Base-by-base conservation (phyloP, 768 basidiomycete species). In the Termitomyces heimii region DNA sequence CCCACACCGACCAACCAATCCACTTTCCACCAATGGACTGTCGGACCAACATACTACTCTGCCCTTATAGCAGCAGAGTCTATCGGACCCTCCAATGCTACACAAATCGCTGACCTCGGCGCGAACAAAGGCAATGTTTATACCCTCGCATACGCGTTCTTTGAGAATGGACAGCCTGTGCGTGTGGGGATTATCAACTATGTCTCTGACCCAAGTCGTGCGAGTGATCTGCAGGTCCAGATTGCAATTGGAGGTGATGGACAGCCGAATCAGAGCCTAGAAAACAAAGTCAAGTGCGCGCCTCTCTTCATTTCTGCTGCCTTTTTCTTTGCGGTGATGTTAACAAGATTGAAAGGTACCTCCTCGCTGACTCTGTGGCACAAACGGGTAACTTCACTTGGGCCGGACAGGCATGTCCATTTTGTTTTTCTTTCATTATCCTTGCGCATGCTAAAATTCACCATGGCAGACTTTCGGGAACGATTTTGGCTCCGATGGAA, bases 1-100 rank as follows among this genome's bases (percentile, higher is more conserved):
- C 58, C 35, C 12, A 83, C 73, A 63, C 82, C 77, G 61, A 82
- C 75, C 45, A 83, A 86, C 62, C 77, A 85, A 57, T 80, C 82
- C 7, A 65, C 74, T 0, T 83, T 78, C 71, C 79, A 78, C 54
- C 73, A 86, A 71, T 93, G 89, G 89, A 88, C 87, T 0, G 74
- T 91, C 46, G 88, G 88, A 0, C 82, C 89, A 0, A 74, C 86
- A 50, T 92, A 89, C 72, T 93, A 92, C 68, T 78, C 89, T 0
- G 79, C 85, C 3, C 74, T 94, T 6, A 77, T 82, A 59, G 73
- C 86, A 57, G 84, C 89, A 2, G 91, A 93, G 67, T 76, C 77
- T 2, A 72, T 92, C 24, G 88, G 88, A 20, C 69, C 79, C 18
- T 78, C 81, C 9, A 85, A 86, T 67, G 67, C 63, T 0, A 79